Evolutionary conservation across 2,329 filamentous ascomycete species (phyloP), one percentile per base, ranked within the genome.

Genomic region (Microdochium paspali): DNA sequence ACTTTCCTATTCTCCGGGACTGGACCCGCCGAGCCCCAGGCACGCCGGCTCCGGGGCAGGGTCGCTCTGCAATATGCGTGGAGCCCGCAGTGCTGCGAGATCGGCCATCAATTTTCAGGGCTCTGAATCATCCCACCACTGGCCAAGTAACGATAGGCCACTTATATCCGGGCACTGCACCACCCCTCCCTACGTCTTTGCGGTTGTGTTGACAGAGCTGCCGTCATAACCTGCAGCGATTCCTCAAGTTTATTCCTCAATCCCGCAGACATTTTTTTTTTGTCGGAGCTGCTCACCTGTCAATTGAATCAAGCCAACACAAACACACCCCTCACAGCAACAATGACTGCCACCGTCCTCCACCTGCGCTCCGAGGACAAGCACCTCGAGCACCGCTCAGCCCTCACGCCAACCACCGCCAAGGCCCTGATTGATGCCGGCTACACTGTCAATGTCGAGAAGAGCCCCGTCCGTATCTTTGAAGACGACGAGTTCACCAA

Each of bases 401-500:
- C 42, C n/a, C 42, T 24, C 24, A 25, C 42, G 9, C 24, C 25
- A n/a, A 67, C 67, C n/a, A 77, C 72, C 35, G 68, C 76, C 54
- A 80, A 82, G 66, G 72, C 73, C 46, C 75, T 88, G 46, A 69
- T 87, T 47, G 76, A 85, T 53, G 82, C 82, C 35, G 84, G 84
- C 51, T 88, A 87, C 63, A 72, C 72, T 23, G 74, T 89, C 56
- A 76, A 77, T 45, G 79, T 87, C 45, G 85, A 89, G 71, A 74
- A 77, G 51, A 80, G 77, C 50, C 75, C 77, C n/a, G 75, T 78
- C 59, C 74, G 85, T 48, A 87, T 88, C 58, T 83, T 77, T 54
- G 70, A 77, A 26, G 77, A 82, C 55, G 65, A 61, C 39, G 81
- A 85, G 59, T 85, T 81, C 56, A 72, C 76, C 64, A 69, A 74